Evolutionary conservation across 495 filamentous ascomycete genomes (phyloP), one percentile per base, ranked within the genome.

Genomic region (Lasiosphaeris hirsuta): DNA sequence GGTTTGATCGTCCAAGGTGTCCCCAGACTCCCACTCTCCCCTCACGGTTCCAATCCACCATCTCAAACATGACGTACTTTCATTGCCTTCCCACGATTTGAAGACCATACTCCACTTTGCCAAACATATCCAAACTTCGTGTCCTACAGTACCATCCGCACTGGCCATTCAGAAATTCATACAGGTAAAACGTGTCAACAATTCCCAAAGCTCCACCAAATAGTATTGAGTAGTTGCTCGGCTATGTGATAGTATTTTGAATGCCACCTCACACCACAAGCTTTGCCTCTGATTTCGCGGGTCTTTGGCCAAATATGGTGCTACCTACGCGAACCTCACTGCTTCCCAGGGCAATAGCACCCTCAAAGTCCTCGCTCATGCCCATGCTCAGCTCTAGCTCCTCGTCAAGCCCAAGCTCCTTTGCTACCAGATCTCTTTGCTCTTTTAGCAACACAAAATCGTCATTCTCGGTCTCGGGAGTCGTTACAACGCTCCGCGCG

Each of bases 281-380:
- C 68, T 82, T 85, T 2, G 87, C 87, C 65, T 92, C 86, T 49
- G 79, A 75, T 78, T 85, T 95, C 19, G 81, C 73, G 47, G 88
- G 88, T 67, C 94, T 75, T 64, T 84, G 75, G 35, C 94, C 94
- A 72, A 98, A 98, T 43, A 98, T 94, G 14, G 88, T 90, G 60
- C 88, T 97, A 3, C 94, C 94, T 15, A 98, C 84, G n/a, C 94
- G 78, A n/a, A 98, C 92, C 79, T 97, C 90, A 61, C 84, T 81
- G 76, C 91, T 95, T 0, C 95, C 94, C 74, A 87, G 72, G 13
- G 66, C 70, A 71, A 98, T 88, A 11, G 93, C 94, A 1, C 86
- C 88, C 75, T 97, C 95, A 69, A 89, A 98, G 76, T 98, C 94
- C 65, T 85, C 83, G 69, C 91, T 96, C 94, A 98, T 98, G 3